phyloP scores from a whole-genome alignment of 108 stramenopile genomes.

The Cyclotella cryptica region DNA sequence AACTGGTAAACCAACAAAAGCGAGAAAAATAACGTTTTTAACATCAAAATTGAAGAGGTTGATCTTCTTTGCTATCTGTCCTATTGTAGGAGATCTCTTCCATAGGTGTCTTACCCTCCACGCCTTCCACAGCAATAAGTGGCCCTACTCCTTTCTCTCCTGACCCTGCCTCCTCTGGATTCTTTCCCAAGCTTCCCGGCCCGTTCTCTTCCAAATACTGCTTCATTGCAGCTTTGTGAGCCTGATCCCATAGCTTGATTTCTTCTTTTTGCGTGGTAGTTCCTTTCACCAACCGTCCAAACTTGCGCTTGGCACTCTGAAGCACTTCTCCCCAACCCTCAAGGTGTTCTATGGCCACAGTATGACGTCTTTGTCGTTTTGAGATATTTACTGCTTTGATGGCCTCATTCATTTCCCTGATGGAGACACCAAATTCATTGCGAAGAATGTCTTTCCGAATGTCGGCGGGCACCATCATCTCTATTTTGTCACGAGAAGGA shows the following conservation, averaged over 20 bases:
- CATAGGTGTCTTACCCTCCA: too few species aligned
- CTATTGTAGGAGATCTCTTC: too few species aligned
- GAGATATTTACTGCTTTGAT: conserved; percentile 42
- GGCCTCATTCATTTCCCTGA: conserved; percentile 40
- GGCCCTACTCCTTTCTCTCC: too few species aligned
- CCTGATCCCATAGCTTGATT: conserved; percentile 46
- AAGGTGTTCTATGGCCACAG: conserved; percentile 40
- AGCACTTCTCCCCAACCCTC: conserved; percentile 42
- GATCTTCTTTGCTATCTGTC: too few species aligned
- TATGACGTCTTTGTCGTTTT: conserved; percentile 35
- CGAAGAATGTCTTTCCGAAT: conserved; percentile 49
- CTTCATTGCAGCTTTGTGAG: conserved; percentile 33
- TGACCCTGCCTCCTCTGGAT: too few species aligned
- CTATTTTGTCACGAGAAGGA: conserved; percentile 50
- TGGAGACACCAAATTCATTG: conserved; percentile 38
- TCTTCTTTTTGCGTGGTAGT: conserved; percentile 39
- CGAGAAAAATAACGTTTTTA: too few species aligned
- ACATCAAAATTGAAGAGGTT: too few species aligned
- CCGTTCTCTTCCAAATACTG: neutral
- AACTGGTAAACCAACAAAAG: too few species aligned
- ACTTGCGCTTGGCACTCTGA: conserved; percentile 51
- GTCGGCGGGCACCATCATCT: conserved; percentile 51
- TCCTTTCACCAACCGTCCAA: conserved; percentile 33
- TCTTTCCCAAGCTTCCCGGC: too few species aligned
- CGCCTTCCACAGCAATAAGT: too few species aligned